Evolutionary conservation across 139 green algal species (phyloP).

Genomic region (Micractinium sp.): DNA sequence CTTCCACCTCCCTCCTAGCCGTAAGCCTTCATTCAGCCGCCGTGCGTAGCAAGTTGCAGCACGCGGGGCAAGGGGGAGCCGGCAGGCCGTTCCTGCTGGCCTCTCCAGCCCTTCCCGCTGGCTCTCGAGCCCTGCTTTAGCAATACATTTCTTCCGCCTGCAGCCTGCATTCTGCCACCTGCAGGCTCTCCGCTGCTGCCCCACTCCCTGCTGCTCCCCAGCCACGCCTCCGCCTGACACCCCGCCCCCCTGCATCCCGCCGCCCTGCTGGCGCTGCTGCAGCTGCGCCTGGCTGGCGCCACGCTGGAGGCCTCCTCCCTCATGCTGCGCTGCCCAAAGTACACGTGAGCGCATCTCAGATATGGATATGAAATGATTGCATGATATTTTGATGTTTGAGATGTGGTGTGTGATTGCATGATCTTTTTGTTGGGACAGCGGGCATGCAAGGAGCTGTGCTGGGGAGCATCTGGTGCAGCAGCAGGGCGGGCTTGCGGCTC

Average conservation of each 20-base stretch:
- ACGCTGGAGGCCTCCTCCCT: not conserved
- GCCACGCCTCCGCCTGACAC: not conserved
- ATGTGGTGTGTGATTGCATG: too few relatives aligned
- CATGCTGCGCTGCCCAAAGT: not conserved
- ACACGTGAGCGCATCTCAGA: not conserved
- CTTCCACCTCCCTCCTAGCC: too few relatives aligned
- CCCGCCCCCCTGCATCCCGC: not conserved
- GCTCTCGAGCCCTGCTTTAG: not conserved
- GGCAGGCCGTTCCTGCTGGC: too few relatives aligned
- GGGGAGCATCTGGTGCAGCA: too few relatives aligned
- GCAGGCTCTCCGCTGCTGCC: not conserved
- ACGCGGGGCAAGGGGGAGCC: too few relatives aligned
- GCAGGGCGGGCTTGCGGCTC: not conserved
- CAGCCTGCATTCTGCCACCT: too few relatives aligned
- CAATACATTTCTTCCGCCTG: not conserved
- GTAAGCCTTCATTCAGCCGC: too few relatives aligned
- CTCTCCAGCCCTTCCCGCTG: too few relatives aligned
- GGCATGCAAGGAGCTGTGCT: too few relatives aligned
- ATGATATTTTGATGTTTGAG: too few relatives aligned
- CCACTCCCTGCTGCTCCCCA: not conserved
- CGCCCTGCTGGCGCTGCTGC: not conserved
- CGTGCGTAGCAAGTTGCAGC: too few relatives aligned
- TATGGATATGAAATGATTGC: not conserved
- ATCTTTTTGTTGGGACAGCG: too few relatives aligned
- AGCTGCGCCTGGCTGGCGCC: conserved; percentile 3